Percentiles rank a stretch among this genome's conserved stretches.
Conservation (phyloP, 2,329 filamentous ascomycete genomes). For the Pyrenophora seminiperda region DNA sequence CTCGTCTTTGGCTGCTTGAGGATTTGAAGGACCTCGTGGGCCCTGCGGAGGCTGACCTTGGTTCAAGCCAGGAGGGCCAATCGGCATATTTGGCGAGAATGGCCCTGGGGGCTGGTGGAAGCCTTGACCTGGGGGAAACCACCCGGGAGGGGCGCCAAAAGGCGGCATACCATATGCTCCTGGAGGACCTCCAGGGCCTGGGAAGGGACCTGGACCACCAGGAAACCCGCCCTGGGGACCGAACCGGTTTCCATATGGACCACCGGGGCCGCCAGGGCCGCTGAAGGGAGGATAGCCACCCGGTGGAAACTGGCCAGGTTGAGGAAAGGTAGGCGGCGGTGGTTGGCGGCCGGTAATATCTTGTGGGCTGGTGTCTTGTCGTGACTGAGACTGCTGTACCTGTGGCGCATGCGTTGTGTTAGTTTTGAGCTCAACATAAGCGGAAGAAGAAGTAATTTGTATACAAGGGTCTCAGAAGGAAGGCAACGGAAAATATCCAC, state of each 20-base stretch:
- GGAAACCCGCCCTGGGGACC: constrained; percentile 55
- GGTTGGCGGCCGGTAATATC: constrained; percentile 39
- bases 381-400: constrained; percentile 39
- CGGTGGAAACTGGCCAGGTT: constrained; percentile 50
- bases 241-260: constrained; percentile 51
- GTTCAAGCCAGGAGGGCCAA: constrained; percentile 60
- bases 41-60: constrained; percentile 49
- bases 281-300: constrained; percentile 49
- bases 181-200: constrained; percentile 47
- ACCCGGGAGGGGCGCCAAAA: constrained; percentile 73
- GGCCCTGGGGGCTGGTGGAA: constrained; percentile 72
- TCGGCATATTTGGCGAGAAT: constrained; percentile 65
- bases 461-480: constrained; percentile 80
- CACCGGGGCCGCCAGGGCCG: constrained; percentile 47
- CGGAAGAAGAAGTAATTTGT: constrained; percentile 18
- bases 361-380: constrained; percentile 26
- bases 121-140: constrained; percentile 78
- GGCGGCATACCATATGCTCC: constrained; percentile 70
- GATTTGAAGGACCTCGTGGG: constrained; percentile 42
- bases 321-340: constrained; percentile 48
- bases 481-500: constrained; percentile 99
- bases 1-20: constrained; percentile 36
- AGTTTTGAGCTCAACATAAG: constrained; percentile 22
- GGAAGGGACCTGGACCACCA: constrained; percentile 52
- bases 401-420: constrained; percentile 33